Base-by-base conservation (phyloP, 192 early-diverging fungal species). In the Podila epicladia region DNA sequence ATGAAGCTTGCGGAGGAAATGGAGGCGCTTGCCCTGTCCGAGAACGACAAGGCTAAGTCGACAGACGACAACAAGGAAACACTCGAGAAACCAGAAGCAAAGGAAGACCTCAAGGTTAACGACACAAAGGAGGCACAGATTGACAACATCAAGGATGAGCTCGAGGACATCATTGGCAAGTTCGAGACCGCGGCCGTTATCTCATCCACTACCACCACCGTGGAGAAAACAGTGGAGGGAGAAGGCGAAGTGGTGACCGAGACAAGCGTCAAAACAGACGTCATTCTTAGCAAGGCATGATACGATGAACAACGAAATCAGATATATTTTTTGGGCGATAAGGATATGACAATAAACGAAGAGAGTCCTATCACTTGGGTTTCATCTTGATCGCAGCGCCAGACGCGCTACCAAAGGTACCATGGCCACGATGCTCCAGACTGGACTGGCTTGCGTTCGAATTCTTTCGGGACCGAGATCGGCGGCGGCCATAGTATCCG, bases 1-100 rank as follows among this genome's bases (percentile, higher is more conserved):
- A 69, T 76, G 67, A 55, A 49, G 63, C 28, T 70, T n/a, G 74
- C 68, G 6, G 74, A 76, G 19, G 74, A 76, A 32, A 53, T 76
- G 20, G 74, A 79, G 20, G 76, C 76, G 0, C 37, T 72, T 3
- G 48, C 51, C 5, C 19, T 79, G 64, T 65, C 76, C 48, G 48
- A 20, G 9, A 41, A 65, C 26, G 20, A 35, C 62, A 31, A 60
- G 28, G 15, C 24, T 5, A 31, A 24, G 5, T 24, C 59, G 13
- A 31, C 59, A 24, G 59, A 60, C 4, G 60, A 65, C 32, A 67
- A 69, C 19, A 37, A 35, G 1, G 75, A 78, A 26, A 50, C 69
- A 26, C 64, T 65, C 48, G 3, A 49, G 6, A 2, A 2, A 4
- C 8, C 28, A 7, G 62, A 29, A 15, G 62, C 35, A 32, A 33